Evolutionary conservation across 2,329 filamentous ascomycete species (phyloP).

Genomic region (Sclerotinia trifoliorum): DNA sequence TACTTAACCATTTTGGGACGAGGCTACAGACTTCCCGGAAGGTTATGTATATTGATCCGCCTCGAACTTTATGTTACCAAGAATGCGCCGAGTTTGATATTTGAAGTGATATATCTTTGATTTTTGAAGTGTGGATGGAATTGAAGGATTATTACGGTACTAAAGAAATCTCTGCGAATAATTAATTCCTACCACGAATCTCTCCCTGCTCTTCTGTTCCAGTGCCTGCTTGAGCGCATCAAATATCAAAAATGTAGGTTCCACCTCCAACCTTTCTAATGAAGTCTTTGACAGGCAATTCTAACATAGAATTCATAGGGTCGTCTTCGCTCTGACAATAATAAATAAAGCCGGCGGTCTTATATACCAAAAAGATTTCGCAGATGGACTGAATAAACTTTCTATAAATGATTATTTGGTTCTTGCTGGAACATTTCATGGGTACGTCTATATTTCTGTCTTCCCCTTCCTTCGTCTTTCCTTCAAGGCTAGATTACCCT

Average conservation of each 20-base stretch:
- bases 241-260: conserved; percentile 7
- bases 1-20: conserved; percentile 6
- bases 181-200: background rate
- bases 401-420: conserved; percentile 96
- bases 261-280: no score
- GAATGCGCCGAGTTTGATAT: conserved; percentile 4
- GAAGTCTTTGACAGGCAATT: background rate
- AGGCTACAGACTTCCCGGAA: background rate
- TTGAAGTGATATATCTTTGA: background rate
- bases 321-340: conserved; percentile 90
- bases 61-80: background rate
- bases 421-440: conserved; percentile 95
- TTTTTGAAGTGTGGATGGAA: background rate
- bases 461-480: conserved; percentile 34
- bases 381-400: conserved; percentile 81
- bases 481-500: conserved; percentile 1
- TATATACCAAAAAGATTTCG: conserved; percentile 93
- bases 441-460: conserved; percentile 57
- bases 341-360: conserved; percentile 98
- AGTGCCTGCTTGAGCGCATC: background rate
- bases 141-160: background rate
- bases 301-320: conserved; percentile 55
- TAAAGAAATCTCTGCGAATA: background rate
- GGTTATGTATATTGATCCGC: background rate
- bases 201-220: background rate